phyloP scores from a whole-genome alignment of 2,329 filamentous ascomycete genomes.

The Torrubiella hemipterigena region DNA sequence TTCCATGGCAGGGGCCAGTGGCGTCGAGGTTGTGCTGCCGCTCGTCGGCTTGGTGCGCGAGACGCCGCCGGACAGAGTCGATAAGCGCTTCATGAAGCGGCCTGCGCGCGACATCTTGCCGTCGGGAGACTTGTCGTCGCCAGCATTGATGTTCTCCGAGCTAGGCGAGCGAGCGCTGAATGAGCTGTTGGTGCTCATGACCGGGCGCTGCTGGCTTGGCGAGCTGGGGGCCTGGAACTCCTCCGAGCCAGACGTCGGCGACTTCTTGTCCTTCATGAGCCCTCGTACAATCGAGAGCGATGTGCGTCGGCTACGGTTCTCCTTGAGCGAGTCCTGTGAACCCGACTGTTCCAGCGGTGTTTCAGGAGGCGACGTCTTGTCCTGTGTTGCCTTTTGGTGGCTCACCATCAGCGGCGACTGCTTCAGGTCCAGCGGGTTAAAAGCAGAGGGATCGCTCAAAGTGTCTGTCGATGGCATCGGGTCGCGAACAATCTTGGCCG shows the following conservation, averaged over 20 bases:
- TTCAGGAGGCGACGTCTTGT: slow-evolving; percentile 12
- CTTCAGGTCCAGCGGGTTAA: slow-evolving; percentile 37
- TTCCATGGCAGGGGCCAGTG: slow-evolving; percentile 29
- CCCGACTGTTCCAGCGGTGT: slow-evolving; percentile 15
- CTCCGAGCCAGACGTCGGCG: slow-evolving; percentile 38
- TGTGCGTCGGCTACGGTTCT: slow-evolving; percentile 36
- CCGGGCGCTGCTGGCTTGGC: slow-evolving; percentile 48
- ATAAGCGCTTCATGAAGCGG: slow-evolving; percentile 47
- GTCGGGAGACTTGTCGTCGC: slow-evolving; percentile 28
- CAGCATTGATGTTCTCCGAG: slow-evolving; percentile 31
- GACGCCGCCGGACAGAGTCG: slow-evolving; percentile 39
- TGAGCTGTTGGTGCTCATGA: slow-evolving; percentile 23
- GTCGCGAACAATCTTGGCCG: slow-evolving; percentile 69
- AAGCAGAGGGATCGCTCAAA: slow-evolving; percentile 31
- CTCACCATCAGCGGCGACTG: slow-evolving; percentile 49
- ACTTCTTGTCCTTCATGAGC: slow-evolving; percentile 48
- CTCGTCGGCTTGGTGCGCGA: slow-evolving; percentile 25
- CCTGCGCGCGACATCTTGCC: slow-evolving; percentile 37
- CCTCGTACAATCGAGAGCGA: slow-evolving; percentile 48
- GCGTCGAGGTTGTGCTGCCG: neutral
- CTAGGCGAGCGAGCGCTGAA: slow-evolving; percentile 30
- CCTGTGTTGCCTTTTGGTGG: slow-evolving; percentile 27
- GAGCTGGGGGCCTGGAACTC: slow-evolving; percentile 13
- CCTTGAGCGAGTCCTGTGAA: slow-evolving; percentile 21
- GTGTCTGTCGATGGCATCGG: slow-evolving; percentile 27